These are phyloP conservation scores for Whalleya microplaca DNA, from an alignment of 2,329 filamentous ascomycete genomes.

Conservation along the genomic window DNA sequence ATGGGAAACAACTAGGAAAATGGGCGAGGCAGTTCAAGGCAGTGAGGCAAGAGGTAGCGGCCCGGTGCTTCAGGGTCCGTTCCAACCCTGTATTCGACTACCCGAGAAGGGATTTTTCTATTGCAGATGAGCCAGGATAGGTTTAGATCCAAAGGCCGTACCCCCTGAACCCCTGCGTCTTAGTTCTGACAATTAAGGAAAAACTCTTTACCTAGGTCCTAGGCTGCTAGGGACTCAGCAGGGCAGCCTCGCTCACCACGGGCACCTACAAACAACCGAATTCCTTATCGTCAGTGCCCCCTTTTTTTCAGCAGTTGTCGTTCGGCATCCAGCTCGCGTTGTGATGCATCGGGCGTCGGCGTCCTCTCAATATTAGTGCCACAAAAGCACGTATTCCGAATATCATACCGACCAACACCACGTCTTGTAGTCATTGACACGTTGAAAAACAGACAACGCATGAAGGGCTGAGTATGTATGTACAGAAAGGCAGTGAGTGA, in stretches of 20 bases:
- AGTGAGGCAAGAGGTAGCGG: slow-evolving; percentile 19
- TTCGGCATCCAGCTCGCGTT: background rate
- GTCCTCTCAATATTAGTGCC: background rate
- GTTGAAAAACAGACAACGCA: background rate
- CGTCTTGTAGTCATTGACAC: background rate
- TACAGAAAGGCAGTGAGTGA: too few relatives aligned
- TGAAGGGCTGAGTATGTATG: background rate
- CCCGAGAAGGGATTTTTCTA: slow-evolving; percentile 15
- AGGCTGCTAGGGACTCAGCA: background rate
- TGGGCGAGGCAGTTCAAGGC: background rate
- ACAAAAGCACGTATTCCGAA: background rate
- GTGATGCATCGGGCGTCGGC: too few relatives aligned
- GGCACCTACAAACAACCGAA: background rate
- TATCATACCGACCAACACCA: background rate
- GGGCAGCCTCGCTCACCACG: background rate
- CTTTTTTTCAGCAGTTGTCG: background rate
- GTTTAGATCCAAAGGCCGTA: background rate
- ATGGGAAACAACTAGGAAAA: background rate
- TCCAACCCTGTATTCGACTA: slow-evolving; percentile 22
- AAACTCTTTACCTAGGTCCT: background rate
- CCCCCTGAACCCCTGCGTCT: slow-evolving; percentile 7
- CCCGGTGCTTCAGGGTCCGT: slow-evolving; percentile 21
- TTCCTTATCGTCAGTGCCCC: background rate
- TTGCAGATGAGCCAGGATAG: background rate
- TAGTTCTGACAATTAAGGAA: slow-evolving; percentile 4